Evolutionary conservation across 345 rosid species (phyloP), one percentile per base, ranked within the genome.

Genomic region (Hibiscus trionum): DNA sequence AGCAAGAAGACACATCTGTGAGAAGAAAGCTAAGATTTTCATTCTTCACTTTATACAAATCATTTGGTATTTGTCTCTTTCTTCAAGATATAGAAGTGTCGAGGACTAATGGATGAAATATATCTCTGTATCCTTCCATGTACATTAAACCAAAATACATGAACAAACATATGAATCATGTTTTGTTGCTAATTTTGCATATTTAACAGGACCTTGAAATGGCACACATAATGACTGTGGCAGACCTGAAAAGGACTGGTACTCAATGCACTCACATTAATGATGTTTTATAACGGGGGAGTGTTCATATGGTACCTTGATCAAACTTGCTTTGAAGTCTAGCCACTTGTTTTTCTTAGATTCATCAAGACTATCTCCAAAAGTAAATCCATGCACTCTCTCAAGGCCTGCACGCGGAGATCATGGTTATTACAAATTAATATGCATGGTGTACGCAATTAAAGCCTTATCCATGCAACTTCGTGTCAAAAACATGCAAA

Each of bases 311-410:
- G 19, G 33, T 85, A 94, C 97, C 98, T 91, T 86, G 52, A 52
- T 84, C 49, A 94, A 82, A 74, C 85, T 88, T 75, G 79, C 78
- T 75, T 66, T 85, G 53, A 94, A 94, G 61, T 89, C 93, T 78
- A 75, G 86, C 97, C 98, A 94, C 75, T 85, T 91, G 75, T 68
- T 77, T 79, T 52, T 85, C 80, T 84, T 90, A 60, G 58, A 21
- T 66, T 88, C 96, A 21, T 84, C 93, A 66, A 90, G 77, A 82
- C 98, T 94, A 70, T 94, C 97, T 71, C 98, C 97, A 75, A 91
- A 94, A 35, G 97, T 87, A 79, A 91, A 94, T 65, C 98, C 97
- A 66, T 94, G 98, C 55, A 94, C 88, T 79, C 97, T 90, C 75
- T 91, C 98, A 52, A 94, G 90, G 75, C 97, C 98, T 94, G 85